These are phyloP conservation scores for Scheffersomyces insectosa DNA, from an alignment of 1,139 yeast species.

Conservation along the genomic window DNA sequence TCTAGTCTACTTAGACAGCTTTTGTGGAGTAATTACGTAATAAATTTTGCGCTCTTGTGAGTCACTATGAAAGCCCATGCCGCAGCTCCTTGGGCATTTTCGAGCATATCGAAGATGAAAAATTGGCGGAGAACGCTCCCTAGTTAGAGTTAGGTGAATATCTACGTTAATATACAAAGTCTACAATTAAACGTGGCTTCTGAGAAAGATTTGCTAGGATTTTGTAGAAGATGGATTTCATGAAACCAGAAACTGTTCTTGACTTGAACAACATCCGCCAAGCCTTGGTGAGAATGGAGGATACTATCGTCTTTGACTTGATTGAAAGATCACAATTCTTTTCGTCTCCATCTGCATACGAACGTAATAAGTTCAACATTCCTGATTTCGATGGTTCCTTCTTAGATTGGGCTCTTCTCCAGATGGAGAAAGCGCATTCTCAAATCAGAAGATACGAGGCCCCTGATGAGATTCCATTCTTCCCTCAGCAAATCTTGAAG, in stretches of 20 bases:
- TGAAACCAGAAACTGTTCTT: slow-evolving; percentile 79
- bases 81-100: too few relatives aligned
- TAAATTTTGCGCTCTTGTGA: too few relatives aligned
- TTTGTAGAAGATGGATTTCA: slow-evolving; percentile 67
- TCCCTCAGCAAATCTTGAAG: slow-evolving; percentile 63
- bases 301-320: slow-evolving; percentile 86
- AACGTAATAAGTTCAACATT: slow-evolving; percentile 54
- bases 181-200: too few relatives aligned
- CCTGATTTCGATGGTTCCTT: slow-evolving; percentile 79
- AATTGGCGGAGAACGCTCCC: too few relatives aligned
- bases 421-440: slow-evolving; percentile 76
- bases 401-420: slow-evolving; percentile 80
- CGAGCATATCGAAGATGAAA: too few relatives aligned
- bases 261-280: slow-evolving; percentile 79
- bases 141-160: too few relatives aligned
- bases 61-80: too few relatives aligned
- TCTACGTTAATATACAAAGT: too few relatives aligned
- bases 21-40: too few relatives aligned
- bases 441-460: slow-evolving; percentile 89
- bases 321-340: slow-evolving; percentile 92
- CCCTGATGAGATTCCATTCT: slow-evolving; percentile 94
- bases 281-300: slow-evolving; percentile 91
- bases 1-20: too few relatives aligned
- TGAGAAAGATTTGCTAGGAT: too few relatives aligned
- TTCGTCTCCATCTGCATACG: slow-evolving; percentile 74